These are phyloP conservation scores for Cornus kousa DNA, from an alignment of 148 eudicot genomes.

Conservation along the genomic window DNA sequence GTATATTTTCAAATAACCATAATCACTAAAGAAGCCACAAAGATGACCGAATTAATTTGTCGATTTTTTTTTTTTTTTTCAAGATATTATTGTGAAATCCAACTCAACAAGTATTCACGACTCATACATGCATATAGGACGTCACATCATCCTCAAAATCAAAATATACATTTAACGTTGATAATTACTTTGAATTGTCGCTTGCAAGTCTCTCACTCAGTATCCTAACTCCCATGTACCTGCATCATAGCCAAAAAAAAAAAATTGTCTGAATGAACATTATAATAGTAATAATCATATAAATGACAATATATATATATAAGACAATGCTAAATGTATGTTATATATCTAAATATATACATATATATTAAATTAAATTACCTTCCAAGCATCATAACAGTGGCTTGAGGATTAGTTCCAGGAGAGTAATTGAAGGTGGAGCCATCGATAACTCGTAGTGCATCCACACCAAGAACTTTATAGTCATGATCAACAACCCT, in stretches of 20 bases:
- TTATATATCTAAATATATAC: no score
- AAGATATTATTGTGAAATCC: neutral
- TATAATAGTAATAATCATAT: neutral
- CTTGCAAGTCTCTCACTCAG: conserved; percentile 37
- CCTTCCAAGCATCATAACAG: conserved; percentile 94
- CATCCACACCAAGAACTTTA: conserved; percentile 57
- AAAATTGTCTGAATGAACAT: no score
- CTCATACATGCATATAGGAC: neutral
- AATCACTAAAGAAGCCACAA: no score
- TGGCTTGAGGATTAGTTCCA: conserved; percentile 90
- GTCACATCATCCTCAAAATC: neutral
- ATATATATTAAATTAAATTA: conserved; percentile 4
- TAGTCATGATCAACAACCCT: conserved; percentile 62
- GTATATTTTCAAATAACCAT: no score
- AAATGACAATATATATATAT: neutral
- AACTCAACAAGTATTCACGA: neutral
- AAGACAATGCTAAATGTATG: neutral
- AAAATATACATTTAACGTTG: neutral
- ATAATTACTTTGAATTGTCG: conserved; percentile 16
- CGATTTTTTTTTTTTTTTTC: no score
- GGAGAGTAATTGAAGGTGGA: conserved; percentile 72
- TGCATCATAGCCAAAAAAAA: conserved; percentile 17
- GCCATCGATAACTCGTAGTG: conserved; percentile 66
- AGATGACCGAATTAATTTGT: no score
- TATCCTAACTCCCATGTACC: conserved; percentile 79